Conservation (phyloP, 352 stramenopile genomes). For the Phytophthora rubi region DNA sequence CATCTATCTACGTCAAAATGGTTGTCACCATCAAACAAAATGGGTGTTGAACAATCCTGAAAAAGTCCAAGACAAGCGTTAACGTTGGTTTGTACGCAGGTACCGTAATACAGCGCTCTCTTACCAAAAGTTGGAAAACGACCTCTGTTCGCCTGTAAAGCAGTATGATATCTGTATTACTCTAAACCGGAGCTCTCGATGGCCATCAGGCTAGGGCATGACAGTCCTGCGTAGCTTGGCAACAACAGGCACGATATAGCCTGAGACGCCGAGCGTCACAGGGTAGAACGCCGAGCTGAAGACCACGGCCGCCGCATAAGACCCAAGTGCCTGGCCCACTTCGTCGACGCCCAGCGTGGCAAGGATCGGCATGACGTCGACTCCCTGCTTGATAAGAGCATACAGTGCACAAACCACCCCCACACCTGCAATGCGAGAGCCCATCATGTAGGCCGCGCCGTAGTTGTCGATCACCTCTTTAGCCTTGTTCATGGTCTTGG, state of each 20-base stretch:
- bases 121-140: not conserved
- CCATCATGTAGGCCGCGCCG: slow-evolving; percentile 90
- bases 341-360: slow-evolving; percentile 75
- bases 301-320: slow-evolving; percentile 81
- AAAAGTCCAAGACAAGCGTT: slow-evolving; percentile 1
- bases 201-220: slow-evolving; percentile 39
- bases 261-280: slow-evolving; percentile 75
- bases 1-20: slow-evolving; percentile 27
- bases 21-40: not conserved
- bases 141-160: not conserved
- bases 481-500: slow-evolving; percentile 71
- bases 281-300: slow-evolving; percentile 84
- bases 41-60: not conserved
- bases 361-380: slow-evolving; percentile 83
- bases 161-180: slow-evolving; percentile 11
- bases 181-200: not conserved
- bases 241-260: slow-evolving; percentile 76
- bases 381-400: slow-evolving; percentile 78
- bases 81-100: not conserved
- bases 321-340: slow-evolving; percentile 70
- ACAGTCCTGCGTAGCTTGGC: slow-evolving; percentile 62
- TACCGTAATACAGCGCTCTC: not conserved
- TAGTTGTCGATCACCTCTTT: slow-evolving; percentile 87
- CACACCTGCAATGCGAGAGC: slow-evolving; percentile 80
- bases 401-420: slow-evolving; percentile 79